Base-by-base conservation (phyloP, 352 stramenopile species). In the Lagenidium giganteum region DNA sequence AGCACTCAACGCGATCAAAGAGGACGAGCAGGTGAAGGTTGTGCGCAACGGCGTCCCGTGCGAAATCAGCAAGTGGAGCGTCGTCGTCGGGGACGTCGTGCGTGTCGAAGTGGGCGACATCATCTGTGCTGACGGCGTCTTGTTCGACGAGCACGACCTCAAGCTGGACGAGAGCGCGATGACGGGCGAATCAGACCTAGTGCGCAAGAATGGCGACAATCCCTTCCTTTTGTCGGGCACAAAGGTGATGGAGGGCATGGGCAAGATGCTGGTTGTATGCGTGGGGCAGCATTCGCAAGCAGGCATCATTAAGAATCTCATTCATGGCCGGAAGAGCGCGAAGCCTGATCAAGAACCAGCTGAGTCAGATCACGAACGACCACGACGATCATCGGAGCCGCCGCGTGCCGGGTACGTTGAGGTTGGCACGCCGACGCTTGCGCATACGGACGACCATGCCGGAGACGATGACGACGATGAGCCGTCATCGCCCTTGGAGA, bases 181-280 rank as follows among this genome's bases (percentile, higher is more conserved):
- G 57, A 73, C 67, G 2, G 64, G 67, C 17, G 67, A 75, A 41
- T 50, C 64, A 6, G 61, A 69, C 20, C 37, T 65, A 12, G 39
- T 70, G 12, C 38, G 21, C 22, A 78, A 72, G 52, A 50, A 53
- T 29, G n/a, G n/a, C n/a, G n/a, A n/a, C n/a, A 38, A 29, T 5
- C 78, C 79, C 1, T 89, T 94, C 41, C 43, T 97, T n/a, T 61
- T 97, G 25, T 88, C 76, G 16, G 87, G 87, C 9, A 96, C 84
- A 40, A 91, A 83, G 16, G 70, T 93, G 5, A 86, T 83, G 46
- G 71, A 85, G 40, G 92, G 89, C 12, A 68, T 68, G 8, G 82
- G 68, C 22, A 61, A 71, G 31, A 95, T 96, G 68, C 49, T 97
- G 25, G 83, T 92, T 30, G 70, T 91, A 17, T 82, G 76, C 12